phyloP scores from a whole-genome alignment of 345 rosid genomes.

The Mallotus nudiflorus region DNA sequence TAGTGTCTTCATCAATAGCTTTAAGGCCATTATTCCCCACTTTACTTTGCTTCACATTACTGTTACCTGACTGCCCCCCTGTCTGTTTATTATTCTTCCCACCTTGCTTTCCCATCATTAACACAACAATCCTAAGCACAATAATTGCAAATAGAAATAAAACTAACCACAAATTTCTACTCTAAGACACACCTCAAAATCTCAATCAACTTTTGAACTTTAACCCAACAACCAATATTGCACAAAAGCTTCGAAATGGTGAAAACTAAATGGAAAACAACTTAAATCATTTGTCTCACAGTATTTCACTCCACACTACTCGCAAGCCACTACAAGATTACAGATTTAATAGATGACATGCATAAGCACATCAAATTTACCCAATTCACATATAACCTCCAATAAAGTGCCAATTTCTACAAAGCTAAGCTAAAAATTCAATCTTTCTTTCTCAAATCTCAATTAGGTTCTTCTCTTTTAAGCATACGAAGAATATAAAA shows the following conservation, averaged over 20 bases:
- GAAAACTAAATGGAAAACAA: slow-evolving; percentile 3
- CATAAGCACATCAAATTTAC: slow-evolving; percentile 19
- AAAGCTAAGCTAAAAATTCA: slow-evolving; percentile 22
- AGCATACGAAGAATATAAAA: background rate
- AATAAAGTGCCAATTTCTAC: slow-evolving; percentile 19
- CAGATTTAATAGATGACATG: slow-evolving; percentile 11
- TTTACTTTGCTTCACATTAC: slow-evolving; percentile 38
- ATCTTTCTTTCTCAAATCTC: slow-evolving; percentile 19
- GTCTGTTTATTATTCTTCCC: slow-evolving; percentile 43
- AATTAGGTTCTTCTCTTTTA: slow-evolving; percentile 14
- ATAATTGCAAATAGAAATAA: slow-evolving; percentile 5
- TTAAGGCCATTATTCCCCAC: slow-evolving; percentile 32
- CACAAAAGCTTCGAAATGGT: slow-evolving; percentile 1
- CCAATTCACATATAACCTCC: slow-evolving; percentile 10
- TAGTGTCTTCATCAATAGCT: slow-evolving; percentile 49
- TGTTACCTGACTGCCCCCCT: slow-evolving; percentile 39
- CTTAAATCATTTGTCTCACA: slow-evolving; percentile 15
- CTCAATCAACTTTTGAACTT: slow-evolving; percentile 13
- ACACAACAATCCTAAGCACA: slow-evolving; percentile 18
- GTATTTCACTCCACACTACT: background rate
- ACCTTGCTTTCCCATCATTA: slow-evolving; percentile 49
- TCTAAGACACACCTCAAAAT: slow-evolving; percentile 12
- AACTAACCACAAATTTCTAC: slow-evolving; percentile 13
- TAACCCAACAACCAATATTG: slow-evolving; percentile 6
- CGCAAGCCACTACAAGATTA: slow-evolving; percentile 16